Evolutionary conservation across 176 grass and related monocot genomes (phyloP).

Genomic region (Bolboschoenus planiculmis): DNA sequence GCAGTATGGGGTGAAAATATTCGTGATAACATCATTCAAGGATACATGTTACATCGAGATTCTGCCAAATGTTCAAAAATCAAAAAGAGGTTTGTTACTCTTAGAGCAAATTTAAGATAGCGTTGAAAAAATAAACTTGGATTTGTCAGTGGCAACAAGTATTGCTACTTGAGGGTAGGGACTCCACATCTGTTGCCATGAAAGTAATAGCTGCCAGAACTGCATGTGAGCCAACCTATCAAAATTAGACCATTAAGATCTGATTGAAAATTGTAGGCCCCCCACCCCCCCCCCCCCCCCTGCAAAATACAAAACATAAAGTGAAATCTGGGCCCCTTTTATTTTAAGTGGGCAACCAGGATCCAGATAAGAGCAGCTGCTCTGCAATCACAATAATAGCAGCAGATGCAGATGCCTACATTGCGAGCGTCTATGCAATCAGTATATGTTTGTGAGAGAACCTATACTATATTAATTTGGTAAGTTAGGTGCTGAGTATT

Average conservation of each 20-base stretch:
- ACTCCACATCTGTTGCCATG: background rate
- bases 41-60: conserved; percentile 77
- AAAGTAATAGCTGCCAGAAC: background rate
- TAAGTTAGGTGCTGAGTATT: background rate
- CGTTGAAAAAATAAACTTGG: background rate
- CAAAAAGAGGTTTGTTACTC: conserved; percentile 45
- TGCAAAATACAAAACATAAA: background rate
- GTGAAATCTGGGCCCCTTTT: background rate
- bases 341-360: background rate
- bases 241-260: background rate
- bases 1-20: conserved; percentile 77
- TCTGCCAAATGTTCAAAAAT: conserved; percentile 48
- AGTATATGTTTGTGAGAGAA: background rate
- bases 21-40: conserved; percentile 75
- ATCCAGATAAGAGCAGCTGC: background rate
- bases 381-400: background rate
- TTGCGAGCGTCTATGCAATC: background rate
- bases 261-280: background rate
- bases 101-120: background rate
- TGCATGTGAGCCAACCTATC: background rate
- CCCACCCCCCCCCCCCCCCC: too few species aligned
- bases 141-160: background rate
- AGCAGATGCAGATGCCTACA: background rate
- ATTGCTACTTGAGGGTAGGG: background rate
- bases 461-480: background rate